Percentiles rank a stretch among this genome's conserved stretches.
phyloP scores from a whole-genome alignment of 2,329 filamentous ascomycete genomes.

The Macrophomina phaseolina region DNA sequence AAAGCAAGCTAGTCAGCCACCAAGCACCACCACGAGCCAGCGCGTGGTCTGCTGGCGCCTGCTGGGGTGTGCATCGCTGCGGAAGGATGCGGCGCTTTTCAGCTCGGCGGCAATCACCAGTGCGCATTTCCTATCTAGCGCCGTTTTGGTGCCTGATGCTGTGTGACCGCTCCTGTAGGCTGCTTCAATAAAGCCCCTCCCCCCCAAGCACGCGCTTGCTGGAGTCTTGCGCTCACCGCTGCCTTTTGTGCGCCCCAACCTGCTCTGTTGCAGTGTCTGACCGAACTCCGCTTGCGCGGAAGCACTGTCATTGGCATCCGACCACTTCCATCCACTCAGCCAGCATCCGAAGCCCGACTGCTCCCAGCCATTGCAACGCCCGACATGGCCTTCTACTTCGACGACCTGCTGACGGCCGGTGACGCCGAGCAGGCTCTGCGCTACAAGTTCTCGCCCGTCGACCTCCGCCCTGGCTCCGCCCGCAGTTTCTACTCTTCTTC shows the following conservation, averaged over 20 bases:
- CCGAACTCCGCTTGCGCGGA: background rate
- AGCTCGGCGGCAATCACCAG: background rate
- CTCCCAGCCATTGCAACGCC: background rate
- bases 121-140: background rate
- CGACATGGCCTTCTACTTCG: conserved; percentile 26
- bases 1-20: conserved; percentile 11
- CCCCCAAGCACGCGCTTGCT: background rate
- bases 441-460: conserved; percentile 15
- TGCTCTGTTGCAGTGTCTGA: background rate
- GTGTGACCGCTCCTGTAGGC: background rate
- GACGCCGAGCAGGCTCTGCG: conserved; percentile 23
- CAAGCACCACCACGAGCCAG: conserved; percentile 18
- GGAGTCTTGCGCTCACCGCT: background rate
- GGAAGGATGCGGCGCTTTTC: conserved; percentile 6
- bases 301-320: no score
- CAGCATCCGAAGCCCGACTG: background rate
- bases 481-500: conserved; percentile 4
- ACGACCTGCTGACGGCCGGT: conserved; percentile 18
- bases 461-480: background rate
- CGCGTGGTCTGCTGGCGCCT: conserved; percentile 12
- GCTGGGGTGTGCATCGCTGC: background rate
- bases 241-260: background rate
- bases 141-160: background rate
- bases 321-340: no score
- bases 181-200: background rate